Conservation (phyloP, 164 flowering plant species). For the Tetrastigma voinierianum region DNA sequence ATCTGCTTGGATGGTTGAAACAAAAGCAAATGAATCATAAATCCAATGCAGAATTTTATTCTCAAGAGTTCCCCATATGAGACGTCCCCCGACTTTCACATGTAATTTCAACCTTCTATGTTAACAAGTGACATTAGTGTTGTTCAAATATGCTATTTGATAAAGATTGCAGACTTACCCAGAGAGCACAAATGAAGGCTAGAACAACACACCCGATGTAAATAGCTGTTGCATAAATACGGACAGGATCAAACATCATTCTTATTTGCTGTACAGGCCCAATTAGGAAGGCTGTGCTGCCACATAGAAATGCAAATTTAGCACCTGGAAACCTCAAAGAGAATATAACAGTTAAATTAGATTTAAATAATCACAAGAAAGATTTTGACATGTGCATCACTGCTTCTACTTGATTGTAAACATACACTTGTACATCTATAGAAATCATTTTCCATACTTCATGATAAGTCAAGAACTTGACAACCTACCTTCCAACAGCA, state of each 20-base stretch:
- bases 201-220: constrained; percentile 68
- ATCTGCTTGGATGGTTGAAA: too few species aligned
- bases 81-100: neutral
- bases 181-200: constrained; percentile 79
- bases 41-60: too few species aligned
- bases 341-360: neutral
- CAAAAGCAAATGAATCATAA: too few species aligned
- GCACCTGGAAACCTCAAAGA: constrained; percentile 7
- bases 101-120: neutral
- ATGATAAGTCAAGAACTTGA: neutral
- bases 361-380: too few species aligned
- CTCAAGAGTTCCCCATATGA: neutral
- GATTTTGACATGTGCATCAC: too few species aligned
- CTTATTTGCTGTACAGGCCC: constrained; percentile 65
- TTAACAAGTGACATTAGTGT: neutral
- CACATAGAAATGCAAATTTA: constrained; percentile 26
- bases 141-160: neutral
- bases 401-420: neutral
- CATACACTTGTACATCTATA: neutral
- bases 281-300: constrained; percentile 86
- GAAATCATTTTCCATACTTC: neutral
- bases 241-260: constrained; percentile 84
- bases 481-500: constrained; percentile 81
- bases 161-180: constrained; percentile 43
- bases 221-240: constrained; percentile 68